Conservation (phyloP, 192 early-diverging fungal genomes). For the Spizellomyces punctatus region DNA sequence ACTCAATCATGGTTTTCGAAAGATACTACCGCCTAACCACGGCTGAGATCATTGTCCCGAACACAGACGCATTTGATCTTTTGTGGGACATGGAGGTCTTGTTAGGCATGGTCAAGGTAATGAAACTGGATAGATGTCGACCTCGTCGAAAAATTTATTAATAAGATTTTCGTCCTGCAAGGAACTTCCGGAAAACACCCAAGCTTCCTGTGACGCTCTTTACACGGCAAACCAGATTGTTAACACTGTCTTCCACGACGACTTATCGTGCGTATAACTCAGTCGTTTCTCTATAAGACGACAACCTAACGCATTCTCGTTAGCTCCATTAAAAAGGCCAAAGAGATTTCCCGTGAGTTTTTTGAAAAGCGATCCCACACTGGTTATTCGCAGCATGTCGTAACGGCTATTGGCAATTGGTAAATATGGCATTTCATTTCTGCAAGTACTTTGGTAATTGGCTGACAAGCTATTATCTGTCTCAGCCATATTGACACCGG, state of each 20-base stretch:
- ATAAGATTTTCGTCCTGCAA: constrained; percentile 16
- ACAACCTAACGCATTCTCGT: no score
- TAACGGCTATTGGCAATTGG: constrained; percentile 90
- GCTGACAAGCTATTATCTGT: background rate
- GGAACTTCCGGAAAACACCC: constrained; percentile 67
- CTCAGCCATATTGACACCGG: constrained; percentile 66
- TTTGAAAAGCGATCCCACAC: constrained; percentile 58
- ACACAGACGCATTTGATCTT: constrained; percentile 70
- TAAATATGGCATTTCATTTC: background rate
- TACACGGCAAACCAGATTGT: constrained; percentile 78
- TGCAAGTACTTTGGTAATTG: no score
- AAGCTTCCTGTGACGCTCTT: constrained; percentile 79
- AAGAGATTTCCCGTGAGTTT: constrained; percentile 65
- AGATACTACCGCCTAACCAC: constrained; percentile 56
- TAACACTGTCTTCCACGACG: constrained; percentile 65
- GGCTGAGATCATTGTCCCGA: constrained; percentile 73
- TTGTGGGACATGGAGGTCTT: constrained; percentile 80
- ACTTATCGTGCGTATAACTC: constrained; percentile 31
- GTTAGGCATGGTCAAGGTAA: constrained; percentile 59
- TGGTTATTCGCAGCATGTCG: constrained; percentile 63
- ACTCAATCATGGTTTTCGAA: no score
- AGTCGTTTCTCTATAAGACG: no score
- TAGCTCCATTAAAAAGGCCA: constrained; percentile 39
- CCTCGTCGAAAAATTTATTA: background rate
- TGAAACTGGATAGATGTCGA: background rate